Percentiles rank a stretch among this genome's conserved stretches.
phyloP scores from a whole-genome alignment of 352 stramenopile genomes.

The Globisporangium okanoganense region DNA sequence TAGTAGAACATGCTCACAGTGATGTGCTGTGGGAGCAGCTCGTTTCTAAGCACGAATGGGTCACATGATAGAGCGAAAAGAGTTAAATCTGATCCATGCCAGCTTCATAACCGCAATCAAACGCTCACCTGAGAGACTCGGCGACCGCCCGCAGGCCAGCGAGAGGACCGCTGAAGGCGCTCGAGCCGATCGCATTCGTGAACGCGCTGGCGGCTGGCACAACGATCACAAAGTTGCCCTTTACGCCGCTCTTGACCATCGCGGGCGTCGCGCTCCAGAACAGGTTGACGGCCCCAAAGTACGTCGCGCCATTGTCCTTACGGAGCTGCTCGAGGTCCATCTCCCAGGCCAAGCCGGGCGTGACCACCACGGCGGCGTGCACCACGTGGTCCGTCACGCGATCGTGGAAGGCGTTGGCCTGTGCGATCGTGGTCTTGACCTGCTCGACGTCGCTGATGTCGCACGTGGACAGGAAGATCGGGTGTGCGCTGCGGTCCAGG shows the following conservation, averaged over 20 bases:
- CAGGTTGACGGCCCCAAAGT: constrained; percentile 51
- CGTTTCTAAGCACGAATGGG: neutral
- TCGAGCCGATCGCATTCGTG: constrained; percentile 80
- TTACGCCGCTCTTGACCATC: constrained; percentile 49
- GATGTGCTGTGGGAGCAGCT: constrained; percentile 3
- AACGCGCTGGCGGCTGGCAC: constrained; percentile 47
- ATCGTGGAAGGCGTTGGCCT: constrained; percentile 56
- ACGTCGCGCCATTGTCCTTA: constrained; percentile 54
- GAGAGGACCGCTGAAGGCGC: constrained; percentile 87
- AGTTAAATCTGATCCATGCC: too few relatives aligned
- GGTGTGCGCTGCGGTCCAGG: neutral
- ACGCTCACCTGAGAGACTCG: constrained; percentile 58
- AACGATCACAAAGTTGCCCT: constrained; percentile 47
- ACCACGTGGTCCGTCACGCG: constrained; percentile 60
- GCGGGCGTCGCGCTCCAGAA: constrained; percentile 48
- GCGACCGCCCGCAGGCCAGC: constrained; percentile 89
- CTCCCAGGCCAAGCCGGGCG: constrained; percentile 47
- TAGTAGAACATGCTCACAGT: constrained; percentile 17
- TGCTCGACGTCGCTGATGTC: constrained; percentile 35
- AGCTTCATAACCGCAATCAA: neutral
- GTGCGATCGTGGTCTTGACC: constrained; percentile 35
- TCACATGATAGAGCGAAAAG: neutral
- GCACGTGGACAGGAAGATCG: constrained; percentile 36
- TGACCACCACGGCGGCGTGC: constrained; percentile 29
- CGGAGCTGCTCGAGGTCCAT: constrained; percentile 42